Evolutionary conservation across 78 protist genomes (phyloP).

Genomic region (Dictyostelium intermedium): DNA sequence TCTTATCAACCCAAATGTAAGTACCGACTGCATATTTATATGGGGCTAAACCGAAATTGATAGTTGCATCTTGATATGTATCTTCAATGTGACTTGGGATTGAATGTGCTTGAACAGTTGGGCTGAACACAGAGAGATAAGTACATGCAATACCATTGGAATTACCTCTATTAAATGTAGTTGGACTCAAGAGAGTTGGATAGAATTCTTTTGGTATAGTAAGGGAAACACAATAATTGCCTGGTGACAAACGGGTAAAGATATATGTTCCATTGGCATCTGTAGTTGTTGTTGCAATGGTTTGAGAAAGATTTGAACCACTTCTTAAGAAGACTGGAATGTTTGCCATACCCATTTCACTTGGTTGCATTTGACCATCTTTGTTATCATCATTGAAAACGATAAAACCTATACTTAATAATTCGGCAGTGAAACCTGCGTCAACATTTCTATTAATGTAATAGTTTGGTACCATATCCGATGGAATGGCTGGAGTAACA

Average conservation of each 20-base stretch:
- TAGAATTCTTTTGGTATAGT: neutral
- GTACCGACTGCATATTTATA: slow-evolving; percentile 21
- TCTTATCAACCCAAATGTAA: slow-evolving; percentile 10
- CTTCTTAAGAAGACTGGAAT: neutral
- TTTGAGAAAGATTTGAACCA: neutral
- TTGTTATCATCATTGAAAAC: slow-evolving; percentile 6
- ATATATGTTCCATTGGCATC: slow-evolving; percentile 5
- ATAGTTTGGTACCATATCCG: neutral
- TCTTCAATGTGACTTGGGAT: slow-evolving; percentile 1
- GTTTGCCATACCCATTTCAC: neutral
- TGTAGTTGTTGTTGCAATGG: neutral
- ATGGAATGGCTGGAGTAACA: neutral
- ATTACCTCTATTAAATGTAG: neutral
- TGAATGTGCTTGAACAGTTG: neutral
- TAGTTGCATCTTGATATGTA: neutral
- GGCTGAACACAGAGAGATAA: neutral
- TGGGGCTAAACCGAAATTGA: slow-evolving; percentile 21
- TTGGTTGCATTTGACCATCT: slow-evolving; percentile 7
- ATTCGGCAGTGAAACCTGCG: slow-evolving; percentile 20
- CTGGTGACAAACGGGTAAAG: slow-evolving; percentile 1
- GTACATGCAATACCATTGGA: neutral
- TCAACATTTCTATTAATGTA: neutral
- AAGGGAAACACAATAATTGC: neutral
- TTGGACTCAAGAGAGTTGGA: neutral
- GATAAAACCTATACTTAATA: neutral